Evolutionary conservation across 768 basidiomycete genomes (phyloP), one percentile per base, ranked within the genome.

Genomic region (Tulasnella sp.): DNA sequence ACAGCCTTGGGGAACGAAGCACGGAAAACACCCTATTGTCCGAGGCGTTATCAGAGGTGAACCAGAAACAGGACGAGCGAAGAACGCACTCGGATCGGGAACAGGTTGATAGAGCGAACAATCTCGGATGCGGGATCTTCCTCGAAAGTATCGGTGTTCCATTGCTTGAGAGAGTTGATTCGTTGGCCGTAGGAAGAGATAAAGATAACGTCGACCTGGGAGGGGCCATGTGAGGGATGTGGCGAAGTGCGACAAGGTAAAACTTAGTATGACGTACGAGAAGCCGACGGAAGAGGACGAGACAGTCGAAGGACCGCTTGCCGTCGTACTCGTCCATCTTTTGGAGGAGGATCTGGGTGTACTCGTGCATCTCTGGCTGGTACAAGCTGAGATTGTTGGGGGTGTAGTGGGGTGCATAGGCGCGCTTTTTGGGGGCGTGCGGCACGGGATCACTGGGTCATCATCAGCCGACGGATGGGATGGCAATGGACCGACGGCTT

Each of bases 131-230:
- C 2, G n/a, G 31, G 32, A n/a, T 57, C 55, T 21, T 43, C 42
- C 29, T 32, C 48, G 55, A 35, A 39, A n/a, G 31, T 57, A 25
- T 35, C 42, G 43, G 29, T 46, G 12, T 57, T 43, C 55, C 55
- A 57, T 35, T 45, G 42, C 23, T 48, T 45, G 2, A 57, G 29
- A 29, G 55, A 57, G 17, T 57, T 34, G 55, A 57, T 45, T 12
- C 55, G 55, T 49, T 45, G 42, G 17, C 55, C 55, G 46, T 57
- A 57, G n/a, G 55, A 46, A 6, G 32, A 57, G 46, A 57, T 9
- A 27, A 57, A 57, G 31, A 57, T 45, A n/a, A 57, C 42, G 23
- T 57, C 55, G 27, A 39, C 48, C 48, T 49, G 36, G 9, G n/a
- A n/a, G n/a, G n/a, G n/a, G n/a, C n/a, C n/a, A n/a, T n/a, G n/a